Evolutionary conservation across 2,329 filamentous ascomycete species (phyloP).

Genomic region (Botryotinia calthae): DNA sequence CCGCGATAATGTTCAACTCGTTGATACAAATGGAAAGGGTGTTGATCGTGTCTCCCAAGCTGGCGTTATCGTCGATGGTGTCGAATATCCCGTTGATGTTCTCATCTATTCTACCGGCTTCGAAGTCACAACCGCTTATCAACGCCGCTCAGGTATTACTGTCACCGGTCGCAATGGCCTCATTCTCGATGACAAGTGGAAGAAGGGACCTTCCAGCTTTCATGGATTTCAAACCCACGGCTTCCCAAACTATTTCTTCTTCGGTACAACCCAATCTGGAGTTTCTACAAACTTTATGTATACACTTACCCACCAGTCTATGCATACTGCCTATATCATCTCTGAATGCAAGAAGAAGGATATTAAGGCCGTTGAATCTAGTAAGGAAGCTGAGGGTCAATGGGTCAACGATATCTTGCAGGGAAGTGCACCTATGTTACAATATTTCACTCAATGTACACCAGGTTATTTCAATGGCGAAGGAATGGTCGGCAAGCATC

Average conservation of each 20-base stretch:
- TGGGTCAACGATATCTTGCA: conserved; percentile 9
- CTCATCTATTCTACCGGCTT: conserved; percentile 60
- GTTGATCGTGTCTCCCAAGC: conserved; percentile 42
- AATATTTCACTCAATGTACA: conserved; percentile 6
- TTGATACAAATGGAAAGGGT: conserved; percentile 50
- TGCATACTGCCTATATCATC: conserved; percentile 14
- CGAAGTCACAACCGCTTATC: conserved; percentile 43
- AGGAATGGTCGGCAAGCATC: conserved; percentile 4
- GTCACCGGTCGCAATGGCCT: neutral
- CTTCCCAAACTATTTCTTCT: conserved; percentile 20
- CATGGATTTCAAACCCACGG: conserved; percentile 17
- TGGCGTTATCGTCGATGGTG: conserved; percentile 46
- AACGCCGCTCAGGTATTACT: conserved; percentile 12
- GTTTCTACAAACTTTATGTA: conserved; percentile 21
- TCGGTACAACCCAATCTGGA: conserved; percentile 13
- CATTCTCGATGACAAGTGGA: conserved; percentile 17
- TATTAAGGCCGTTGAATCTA: conserved; percentile 10
- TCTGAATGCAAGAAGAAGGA: neutral
- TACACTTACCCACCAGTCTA: neutral
- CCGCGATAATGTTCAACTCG: conserved; percentile 46
- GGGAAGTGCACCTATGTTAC: conserved; percentile 1
- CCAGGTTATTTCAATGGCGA: conserved; percentile 19
- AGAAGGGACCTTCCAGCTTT: conserved; percentile 4
- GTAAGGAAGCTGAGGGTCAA: neutral
- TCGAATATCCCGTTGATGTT: conserved; percentile 51